phyloP scores from a whole-genome alignment of 176 grass and related monocot species.

The Leersia perrieri region DNA sequence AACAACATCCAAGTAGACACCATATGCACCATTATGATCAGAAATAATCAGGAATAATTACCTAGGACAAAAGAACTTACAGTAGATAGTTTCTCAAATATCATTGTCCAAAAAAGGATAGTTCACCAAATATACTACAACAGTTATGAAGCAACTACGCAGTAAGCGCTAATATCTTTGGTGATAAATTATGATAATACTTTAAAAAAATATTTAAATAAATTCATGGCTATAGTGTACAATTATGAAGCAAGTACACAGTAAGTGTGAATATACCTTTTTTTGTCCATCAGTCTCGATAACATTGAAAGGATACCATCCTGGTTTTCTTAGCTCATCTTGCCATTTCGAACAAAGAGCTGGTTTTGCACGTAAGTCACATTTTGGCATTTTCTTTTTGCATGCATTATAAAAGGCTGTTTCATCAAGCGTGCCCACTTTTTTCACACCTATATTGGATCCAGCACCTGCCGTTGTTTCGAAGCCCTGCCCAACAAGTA shows the following conservation, averaged over 20 bases:
- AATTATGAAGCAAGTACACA: neutral
- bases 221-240: neutral
- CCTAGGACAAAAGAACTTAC: no score
- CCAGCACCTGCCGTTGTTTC: slow-evolving; percentile 22
- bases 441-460: slow-evolving; percentile 59
- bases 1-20: no score
- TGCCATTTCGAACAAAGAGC: slow-evolving; percentile 59
- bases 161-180: no score
- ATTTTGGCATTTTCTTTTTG: slow-evolving; percentile 36
- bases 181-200: neutral
- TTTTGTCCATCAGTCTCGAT: slow-evolving; percentile 21
- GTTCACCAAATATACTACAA: no score
- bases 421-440: slow-evolving; percentile 71
- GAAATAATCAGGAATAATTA: no score
- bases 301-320: slow-evolving; percentile 78
- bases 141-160: no score
- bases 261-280: no score
- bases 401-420: slow-evolving; percentile 61
- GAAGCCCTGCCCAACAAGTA: slow-evolving; percentile 47
- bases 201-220: neutral
- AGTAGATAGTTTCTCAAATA: no score
- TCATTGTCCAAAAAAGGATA: no score
- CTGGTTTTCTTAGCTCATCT: slow-evolving; percentile 57
- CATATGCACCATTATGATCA: no score
- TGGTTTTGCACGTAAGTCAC: slow-evolving; percentile 30